A percentile compares a stretch with the other conserved stretches of the same genome.
phyloP scores from a whole-genome alignment of 495 filamentous ascomycete genomes.

The Podospora didyma region DNA sequence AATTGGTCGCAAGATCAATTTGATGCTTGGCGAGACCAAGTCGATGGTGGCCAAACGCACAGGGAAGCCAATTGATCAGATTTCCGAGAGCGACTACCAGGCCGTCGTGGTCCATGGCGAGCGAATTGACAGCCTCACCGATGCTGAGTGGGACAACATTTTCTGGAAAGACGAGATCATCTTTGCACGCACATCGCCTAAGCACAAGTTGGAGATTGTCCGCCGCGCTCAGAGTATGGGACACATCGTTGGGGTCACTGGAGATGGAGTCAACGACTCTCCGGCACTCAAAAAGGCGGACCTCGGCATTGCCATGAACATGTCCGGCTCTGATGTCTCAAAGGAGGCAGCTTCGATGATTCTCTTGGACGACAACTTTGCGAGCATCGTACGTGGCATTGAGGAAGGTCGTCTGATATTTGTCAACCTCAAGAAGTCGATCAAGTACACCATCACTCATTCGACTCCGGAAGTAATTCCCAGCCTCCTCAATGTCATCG shows the following conservation, averaged over 20 bases:
- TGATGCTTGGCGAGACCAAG: slow-evolving; percentile 27
- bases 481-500: slow-evolving; percentile 17
- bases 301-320: slow-evolving; percentile 82
- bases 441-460: slow-evolving; percentile 20
- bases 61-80: slow-evolving; percentile 28
- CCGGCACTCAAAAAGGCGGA: slow-evolving; percentile 78
- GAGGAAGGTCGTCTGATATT: slow-evolving; percentile 62
- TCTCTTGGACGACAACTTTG: slow-evolving; percentile 80
- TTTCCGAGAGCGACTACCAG: slow-evolving; percentile 20
- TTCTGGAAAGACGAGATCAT: slow-evolving; percentile 36
- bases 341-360: slow-evolving; percentile 83
- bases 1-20: slow-evolving; percentile 50
- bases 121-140: slow-evolving; percentile 63
- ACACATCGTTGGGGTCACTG: slow-evolving; percentile 76
- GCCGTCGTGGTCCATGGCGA: slow-evolving; percentile 60
- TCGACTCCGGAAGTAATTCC: slow-evolving; percentile 18
- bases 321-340: slow-evolving; percentile 76
- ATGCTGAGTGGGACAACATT: slow-evolving; percentile 61
- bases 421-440: slow-evolving; percentile 63
- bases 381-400: slow-evolving; percentile 66
- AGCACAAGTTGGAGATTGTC: slow-evolving; percentile 70
- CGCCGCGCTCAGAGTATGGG: slow-evolving; percentile 52
- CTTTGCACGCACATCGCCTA: slow-evolving; percentile 68
- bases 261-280: slow-evolving; percentile 85
- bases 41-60: slow-evolving; percentile 24